Evolutionary conservation across 2,329 filamentous ascomycete species (phyloP).

Genomic region (Phyllosticta citribraziliensis): DNA sequence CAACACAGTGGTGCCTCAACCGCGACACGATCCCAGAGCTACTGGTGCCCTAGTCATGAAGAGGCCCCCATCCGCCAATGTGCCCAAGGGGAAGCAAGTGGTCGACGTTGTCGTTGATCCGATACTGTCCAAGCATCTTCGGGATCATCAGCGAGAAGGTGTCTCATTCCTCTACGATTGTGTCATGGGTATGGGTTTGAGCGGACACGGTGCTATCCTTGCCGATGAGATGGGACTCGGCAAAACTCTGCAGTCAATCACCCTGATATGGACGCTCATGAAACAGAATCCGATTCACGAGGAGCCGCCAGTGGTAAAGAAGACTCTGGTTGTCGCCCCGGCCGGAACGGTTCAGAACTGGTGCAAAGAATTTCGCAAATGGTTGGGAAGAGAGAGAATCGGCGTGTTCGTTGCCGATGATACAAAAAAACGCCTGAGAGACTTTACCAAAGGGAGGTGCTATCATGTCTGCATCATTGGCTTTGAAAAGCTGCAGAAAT

Average conservation of each 20-base stretch:
- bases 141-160: slow-evolving; percentile 59
- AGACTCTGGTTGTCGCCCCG: slow-evolving; percentile 63
- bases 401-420: slow-evolving; percentile 57
- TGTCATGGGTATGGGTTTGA: slow-evolving; percentile 60
- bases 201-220: slow-evolving; percentile 59
- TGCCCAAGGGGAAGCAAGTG: slow-evolving; percentile 52
- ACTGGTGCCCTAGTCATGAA: slow-evolving; percentile 58
- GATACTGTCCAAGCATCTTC: slow-evolving; percentile 50
- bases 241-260: slow-evolving; percentile 64
- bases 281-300: slow-evolving; percentile 61
- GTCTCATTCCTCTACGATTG: slow-evolving; percentile 66
- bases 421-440: slow-evolving; percentile 49
- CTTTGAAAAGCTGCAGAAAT: slow-evolving; percentile 58
- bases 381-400: slow-evolving; percentile 60
- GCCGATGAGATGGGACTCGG: slow-evolving; percentile 70
- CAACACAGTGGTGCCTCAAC: slow-evolving; percentile 39
- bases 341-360: slow-evolving; percentile 65
- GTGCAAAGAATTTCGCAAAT: slow-evolving; percentile 63
- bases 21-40: slow-evolving; percentile 55
- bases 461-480: slow-evolving; percentile 67
- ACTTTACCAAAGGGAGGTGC: slow-evolving; percentile 58
- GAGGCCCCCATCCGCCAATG: slow-evolving; percentile 36
- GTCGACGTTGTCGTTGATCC: slow-evolving; percentile 68
- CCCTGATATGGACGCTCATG: slow-evolving; percentile 60
- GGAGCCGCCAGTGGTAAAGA: slow-evolving; percentile 52